Base-by-base conservation (phyloP, 257 asterid genomes). In the Fraxinus anomala region DNA sequence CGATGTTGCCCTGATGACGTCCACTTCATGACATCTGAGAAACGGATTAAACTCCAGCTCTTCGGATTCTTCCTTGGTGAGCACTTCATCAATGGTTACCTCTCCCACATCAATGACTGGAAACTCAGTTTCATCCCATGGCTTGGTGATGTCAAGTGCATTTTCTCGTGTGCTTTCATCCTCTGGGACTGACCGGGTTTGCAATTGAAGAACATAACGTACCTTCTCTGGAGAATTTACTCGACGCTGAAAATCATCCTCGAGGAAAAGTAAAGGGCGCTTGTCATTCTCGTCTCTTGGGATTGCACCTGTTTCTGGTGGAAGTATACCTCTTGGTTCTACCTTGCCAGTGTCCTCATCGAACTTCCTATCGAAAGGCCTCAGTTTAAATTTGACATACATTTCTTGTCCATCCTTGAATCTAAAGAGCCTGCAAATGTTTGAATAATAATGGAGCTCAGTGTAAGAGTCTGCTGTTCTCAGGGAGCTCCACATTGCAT, bases 281-380 rank as follows among this genome's bases (percentile, higher is more conserved):
- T 76, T 76, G 74, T 89, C 96, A 7, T 47, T 77, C 85, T 86
- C 85, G 10, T 90, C 93, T 80, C 96, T 83, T 8, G 93, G 92
- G 63, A 90, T 87, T 17, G 91, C 86, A 2, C 96, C 96, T 2
- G 96, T 91, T 80, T 91, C 93, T 7, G 92, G 96, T 47, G 96
- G 92, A 70, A 89, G 96, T 76, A 86, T 74, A 5, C 92, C 93
- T 6, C 6, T 66, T 1, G 93, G 89, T 86, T 87, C 89, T 51
- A 89, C 91, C 76, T 67, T 76, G 8, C 95, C 92, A 3, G 59
- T 82, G n/a, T 90, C 93, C 88, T 89, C 92, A 0, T 82, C 80
- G 1, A 83, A 77, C 63, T 75, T 86, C 71, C 72, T 80, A 31
- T 91, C 86, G 31, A 72, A 77, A 13, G 92, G 96, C 89, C 93